Evolutionary conservation across 371 early-diverging fungal species (phyloP), one percentile per base, ranked within the genome.

Genomic region (Funneliformis caledonium): DNA sequence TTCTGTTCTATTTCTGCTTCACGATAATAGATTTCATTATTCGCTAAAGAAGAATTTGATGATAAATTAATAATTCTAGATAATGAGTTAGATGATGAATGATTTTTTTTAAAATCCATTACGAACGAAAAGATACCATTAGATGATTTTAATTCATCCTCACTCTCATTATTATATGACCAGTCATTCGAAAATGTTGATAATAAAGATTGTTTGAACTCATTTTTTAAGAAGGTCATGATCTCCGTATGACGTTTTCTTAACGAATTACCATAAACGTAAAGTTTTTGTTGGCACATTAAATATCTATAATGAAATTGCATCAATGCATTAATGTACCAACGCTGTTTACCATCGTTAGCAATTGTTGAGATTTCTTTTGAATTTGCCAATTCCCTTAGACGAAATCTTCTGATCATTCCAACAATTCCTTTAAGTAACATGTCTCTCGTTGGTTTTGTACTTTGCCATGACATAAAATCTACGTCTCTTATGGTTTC

Each of bases 261-360:
- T 64, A 64, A 33, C 8, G 64, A 64, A 64, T 22, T 64, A 4
- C 64, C 64, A 64, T 31, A 64, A 33, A 64, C 64, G 26, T 64
- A 64, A 64, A 64, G 64, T 31, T 64, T 64, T 64, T 64, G 64
- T 19, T 64, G 64, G 19, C 64, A 64, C 22, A 64, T 64, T 33
- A 64, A 64, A 31, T 64, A 64, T 33, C 31, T 64, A 64, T 64
- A 64, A 64, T 64, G 64, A 64, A 64, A 64, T 64, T 64, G 64
- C 64, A 33, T 64, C 8, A 64, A 64, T 64, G 14, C 64, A 7
- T 64, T 64, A 2, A 64, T 64, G 33, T 31, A 64, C 64, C 64
- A 64, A 26, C 31, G 22, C 26, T 64, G 64, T 31, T 64, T 19
- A 11, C 64, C 33, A 64, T 4, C 22, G 10, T 31, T 19, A 31